Base-by-base conservation (phyloP, 192 early-diverging fungal genomes). In the Mortierella claussenii region DNA sequence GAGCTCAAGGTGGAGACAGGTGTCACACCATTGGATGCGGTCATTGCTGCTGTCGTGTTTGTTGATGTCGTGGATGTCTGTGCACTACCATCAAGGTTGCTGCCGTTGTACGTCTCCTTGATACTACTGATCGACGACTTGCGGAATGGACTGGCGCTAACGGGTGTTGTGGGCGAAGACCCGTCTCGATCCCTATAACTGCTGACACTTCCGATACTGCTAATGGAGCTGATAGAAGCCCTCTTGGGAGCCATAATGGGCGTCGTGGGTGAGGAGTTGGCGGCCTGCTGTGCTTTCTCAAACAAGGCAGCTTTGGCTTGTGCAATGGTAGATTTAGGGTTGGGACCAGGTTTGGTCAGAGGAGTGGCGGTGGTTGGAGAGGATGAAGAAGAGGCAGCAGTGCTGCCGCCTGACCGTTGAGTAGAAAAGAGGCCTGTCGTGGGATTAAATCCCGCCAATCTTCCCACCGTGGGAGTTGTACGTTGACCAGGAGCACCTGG, bases 291-390 rank as follows among this genome's bases (percentile, higher is more conserved):
- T 42, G 55, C 20, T 32, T 43, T 20, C 26, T 61, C 54, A 56
- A 66, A 66, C 17, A 66, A 33, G 2, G 53, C 64, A 1, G 68
- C 68, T 37, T 61, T 69, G 13, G 68, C 68, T 15, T 60, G 58
- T 33, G 68, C 68, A 28, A 69, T 69, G 1, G 57, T 42, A 21
- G 57, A 55, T 6, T 42, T 55, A 11, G 50, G 23, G 30, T 27
- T 60, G 33, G 51, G 40, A 5, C 32, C 32, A 23, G 31, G 36
- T 27, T 47, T 55, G 23, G 15, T 43, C 5, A 11, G 27, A 2
- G 33, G n/a, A 1, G 42, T 13, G n/a, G n/a, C n/a, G n/a, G n/a
- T n/a, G n/a, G n/a, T n/a, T n/a, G n/a, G n/a, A n/a, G n/a, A n/a
- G n/a, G n/a, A n/a, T n/a, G n/a, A n/a, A n/a, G n/a, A n/a, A n/a